Base-by-base conservation (phyloP, 257 asterid species). In the Nicotiana knightiana region DNA sequence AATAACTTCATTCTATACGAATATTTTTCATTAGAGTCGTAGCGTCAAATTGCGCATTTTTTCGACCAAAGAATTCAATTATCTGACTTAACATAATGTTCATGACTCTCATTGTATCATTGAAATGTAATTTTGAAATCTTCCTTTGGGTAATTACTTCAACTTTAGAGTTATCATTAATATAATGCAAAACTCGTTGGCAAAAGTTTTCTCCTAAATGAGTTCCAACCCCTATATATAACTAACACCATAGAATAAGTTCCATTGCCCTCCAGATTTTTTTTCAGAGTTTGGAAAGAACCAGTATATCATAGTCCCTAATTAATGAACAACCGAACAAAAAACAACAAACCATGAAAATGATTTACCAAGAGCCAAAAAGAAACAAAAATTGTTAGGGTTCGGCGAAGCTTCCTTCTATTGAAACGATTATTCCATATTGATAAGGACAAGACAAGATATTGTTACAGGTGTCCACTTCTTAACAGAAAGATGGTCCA, bases 391-490 rank as follows among this genome's bases (percentile, higher is more conserved):
- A 10, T 1, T 24, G 15, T 59, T 73, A 48, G 11, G 62, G 26
- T 73, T 73, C 79, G 51, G 21, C 62, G 79, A 73, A 73, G n/a
- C 62, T 73, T 73, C 79, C 61, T 73, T 73, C 4, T 24, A 15
- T 26, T 48, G 39, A 48, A 48, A 70, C 30, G 12, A 48, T 73
- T 46, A 24, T 13, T 26, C 43, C 15, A 7, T 48, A 73, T 26
- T 15, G 62, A 48, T 24, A 73, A 13, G 15, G 79, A 73, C 79
- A 73, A 12, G 21, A 46, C 61, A 24, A 5, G 39, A 6, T 37
- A 73, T 73, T 26, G 18, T 24, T 24, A 0, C 61, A 46, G 0
- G 58, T 46, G 15, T 48, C 79, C 0, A 21, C 51, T 71, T 48
- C 39, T 12, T 13, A 3, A 68, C 24, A 73, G 16, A 70, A 11